Conservation (phyloP, 2,329 filamentous ascomycete genomes). For the Aspergillus sp. region DNA sequence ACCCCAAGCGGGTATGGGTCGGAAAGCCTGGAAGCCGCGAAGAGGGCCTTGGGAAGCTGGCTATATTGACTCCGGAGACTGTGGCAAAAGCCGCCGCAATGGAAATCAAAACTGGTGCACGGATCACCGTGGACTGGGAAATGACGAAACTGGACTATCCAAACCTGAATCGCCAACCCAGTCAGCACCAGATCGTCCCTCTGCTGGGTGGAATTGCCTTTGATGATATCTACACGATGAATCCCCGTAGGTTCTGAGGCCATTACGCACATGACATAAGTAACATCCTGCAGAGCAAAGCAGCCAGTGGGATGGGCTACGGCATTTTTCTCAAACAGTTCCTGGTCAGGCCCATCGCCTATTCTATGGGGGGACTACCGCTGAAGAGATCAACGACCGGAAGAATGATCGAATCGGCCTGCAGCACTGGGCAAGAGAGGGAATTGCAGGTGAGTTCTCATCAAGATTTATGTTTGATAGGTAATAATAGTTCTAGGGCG, state of each 20-base stretch:
- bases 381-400: slow-evolving; percentile 38
- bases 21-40: slow-evolving; percentile 37
- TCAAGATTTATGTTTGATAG: not conserved
- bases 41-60: slow-evolving; percentile 45
- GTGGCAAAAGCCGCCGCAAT: slow-evolving; percentile 41
- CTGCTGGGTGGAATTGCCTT: slow-evolving; percentile 40
- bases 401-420: slow-evolving; percentile 39
- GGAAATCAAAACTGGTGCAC: slow-evolving; percentile 44
- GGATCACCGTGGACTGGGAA: slow-evolving; percentile 48
- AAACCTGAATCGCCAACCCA: slow-evolving; percentile 44
- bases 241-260: slow-evolving; percentile 32
- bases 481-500: slow-evolving; percentile 31
- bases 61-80: slow-evolving; percentile 44
- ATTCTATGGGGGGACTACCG: slow-evolving; percentile 43
- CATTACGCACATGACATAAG: slow-evolving; percentile 1
- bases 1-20: slow-evolving; percentile 42
- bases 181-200: slow-evolving; percentile 43
- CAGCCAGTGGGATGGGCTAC: slow-evolving; percentile 44
- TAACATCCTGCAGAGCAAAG: slow-evolving; percentile 31
- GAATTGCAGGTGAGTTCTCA: slow-evolving; percentile 32
- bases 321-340: slow-evolving; percentile 40
- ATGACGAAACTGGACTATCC: slow-evolving; percentile 48
- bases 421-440: slow-evolving; percentile 41
- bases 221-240: slow-evolving; percentile 44
- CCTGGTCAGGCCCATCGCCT: slow-evolving; percentile 30